These are phyloP conservation scores for Acidiella bohemica DNA, from an alignment of 495 filamentous ascomycete species.

Conservation along the genomic window DNA sequence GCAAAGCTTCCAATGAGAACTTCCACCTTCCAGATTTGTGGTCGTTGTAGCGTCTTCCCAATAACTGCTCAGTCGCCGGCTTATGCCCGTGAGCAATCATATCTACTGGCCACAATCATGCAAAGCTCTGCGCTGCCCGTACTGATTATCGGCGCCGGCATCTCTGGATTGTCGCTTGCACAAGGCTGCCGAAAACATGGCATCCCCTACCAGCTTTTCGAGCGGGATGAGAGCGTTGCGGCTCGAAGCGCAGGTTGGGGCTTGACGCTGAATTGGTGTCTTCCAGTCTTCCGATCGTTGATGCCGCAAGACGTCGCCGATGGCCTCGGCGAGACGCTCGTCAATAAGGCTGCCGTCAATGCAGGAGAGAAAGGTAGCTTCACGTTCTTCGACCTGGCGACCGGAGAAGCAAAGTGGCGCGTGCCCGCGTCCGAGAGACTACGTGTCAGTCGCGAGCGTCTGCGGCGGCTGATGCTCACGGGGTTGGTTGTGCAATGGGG, in stretches of 20 bases:
- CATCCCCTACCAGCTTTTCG: slow-evolving; percentile 40
- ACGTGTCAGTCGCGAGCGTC: slow-evolving; percentile 36
- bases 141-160: slow-evolving; percentile 6
- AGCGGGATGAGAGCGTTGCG: slow-evolving; percentile 36
- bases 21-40: no score
- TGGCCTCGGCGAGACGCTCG: slow-evolving; percentile 38
- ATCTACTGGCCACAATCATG: no score
- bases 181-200: slow-evolving; percentile 7
- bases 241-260: slow-evolving; percentile 43
- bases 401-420: slow-evolving; percentile 32
- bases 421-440: slow-evolving; percentile 38
- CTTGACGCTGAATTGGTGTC: slow-evolving; percentile 38
- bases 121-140: background rate
- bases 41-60: no score
- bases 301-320: slow-evolving; percentile 37
- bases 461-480: slow-evolving; percentile 36
- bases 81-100: no score
- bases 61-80: no score
- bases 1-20: no score
- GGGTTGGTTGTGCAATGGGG: slow-evolving; percentile 36
- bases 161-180: slow-evolving; percentile 1
- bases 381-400: slow-evolving; percentile 40
- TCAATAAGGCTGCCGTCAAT: slow-evolving; percentile 34
- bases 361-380: slow-evolving; percentile 39
- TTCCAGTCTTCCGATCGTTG: slow-evolving; percentile 27